Evolutionary conservation across 257 asterid species (phyloP).

Genomic region (Salvia miltiorrhiza): DNA sequence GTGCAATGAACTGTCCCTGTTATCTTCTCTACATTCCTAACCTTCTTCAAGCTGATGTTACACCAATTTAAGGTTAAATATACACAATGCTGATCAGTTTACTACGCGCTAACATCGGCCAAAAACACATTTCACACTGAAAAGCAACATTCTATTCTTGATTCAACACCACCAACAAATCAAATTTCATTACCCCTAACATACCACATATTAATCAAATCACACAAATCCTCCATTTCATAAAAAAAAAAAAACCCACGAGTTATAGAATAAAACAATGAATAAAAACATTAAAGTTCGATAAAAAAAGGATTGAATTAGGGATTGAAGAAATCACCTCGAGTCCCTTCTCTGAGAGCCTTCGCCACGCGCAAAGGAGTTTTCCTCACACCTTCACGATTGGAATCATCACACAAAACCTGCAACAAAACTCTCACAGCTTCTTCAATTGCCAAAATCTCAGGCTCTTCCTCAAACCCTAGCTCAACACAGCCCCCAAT

Average conservation of each 20-base stretch:
- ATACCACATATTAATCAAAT: constrained; percentile 1
- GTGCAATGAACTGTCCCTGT: not conserved
- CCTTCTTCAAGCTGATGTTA: not conserved
- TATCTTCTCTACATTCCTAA: not conserved
- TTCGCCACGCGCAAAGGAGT: constrained; percentile 95
- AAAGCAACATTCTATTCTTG: not conserved
- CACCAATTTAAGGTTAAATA: not conserved
- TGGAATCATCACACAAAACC: constrained; percentile 82
- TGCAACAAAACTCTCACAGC: constrained; percentile 80
- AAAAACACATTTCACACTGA: not conserved
- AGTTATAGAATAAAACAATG: not conserved
- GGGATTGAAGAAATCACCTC: constrained; percentile 40
- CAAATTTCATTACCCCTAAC: not conserved
- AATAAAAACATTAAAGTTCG: not conserved
- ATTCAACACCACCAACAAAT: not conserved
- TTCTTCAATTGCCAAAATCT: constrained; percentile 58
- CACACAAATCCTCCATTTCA: constrained; percentile 3
- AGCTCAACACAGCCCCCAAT: constrained; percentile 46
- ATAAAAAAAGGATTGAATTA: not conserved
- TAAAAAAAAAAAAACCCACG: not conserved
- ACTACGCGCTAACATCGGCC: not conserved
- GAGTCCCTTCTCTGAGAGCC: constrained; percentile 78
- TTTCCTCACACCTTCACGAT: constrained; percentile 72
- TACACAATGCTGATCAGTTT: not conserved
- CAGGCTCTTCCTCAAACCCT: constrained; percentile 51